Evolutionary conservation across 2,329 filamentous ascomycete genomes (phyloP), one percentile per base, ranked within the genome.

Genomic region (Chrysoporthe austroafricana): DNA sequence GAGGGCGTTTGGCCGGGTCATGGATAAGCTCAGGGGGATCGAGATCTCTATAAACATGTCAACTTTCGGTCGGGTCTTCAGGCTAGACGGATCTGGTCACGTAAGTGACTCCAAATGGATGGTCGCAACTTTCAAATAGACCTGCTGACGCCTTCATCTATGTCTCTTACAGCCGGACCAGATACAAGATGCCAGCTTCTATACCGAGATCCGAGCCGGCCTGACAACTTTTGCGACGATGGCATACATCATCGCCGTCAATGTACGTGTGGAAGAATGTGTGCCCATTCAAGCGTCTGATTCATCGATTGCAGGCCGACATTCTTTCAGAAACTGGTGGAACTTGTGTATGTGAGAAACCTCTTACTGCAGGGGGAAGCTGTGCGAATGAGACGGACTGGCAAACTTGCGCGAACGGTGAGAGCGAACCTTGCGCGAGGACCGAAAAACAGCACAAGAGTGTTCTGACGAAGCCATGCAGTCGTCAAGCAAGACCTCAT

Each of bases 161-260:
- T 11, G 18, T 46, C 3, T 34, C 6, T 3, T 58, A 44, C 68
- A 93, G 90, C 86, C 86, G 43, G 84, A 88, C 61, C 88, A 91
- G 74, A 88, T 93, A 61, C 85, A 85, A 68, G 87, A 87, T 48
- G 86, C 91, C 46, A 89, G 85, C 69, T 94, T 95, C 77, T 88
- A 92, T 71, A 91, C 88, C 32, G 93, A 96, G 77, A 80, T 96
- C 67, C 89, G 92, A 39, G 93, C 92, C 42, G 93, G 92, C 1
- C 77, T 95, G 64, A 93, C 93, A 1, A 96, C 92, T 2, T 92
- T 92, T 75, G 89, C 90, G 65, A 91, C 90, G 3, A 93, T 94
- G 92, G 90, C 91, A 16, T 95, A 94, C 78, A 95, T 96, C 73
- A 94, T 96, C 75, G 90, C 90, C 9, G 89, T 90, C 70, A 90